Evolutionary conservation across 495 filamentous ascomycete species (phyloP).

Genomic region (Talaromyces stipitatus): DNA sequence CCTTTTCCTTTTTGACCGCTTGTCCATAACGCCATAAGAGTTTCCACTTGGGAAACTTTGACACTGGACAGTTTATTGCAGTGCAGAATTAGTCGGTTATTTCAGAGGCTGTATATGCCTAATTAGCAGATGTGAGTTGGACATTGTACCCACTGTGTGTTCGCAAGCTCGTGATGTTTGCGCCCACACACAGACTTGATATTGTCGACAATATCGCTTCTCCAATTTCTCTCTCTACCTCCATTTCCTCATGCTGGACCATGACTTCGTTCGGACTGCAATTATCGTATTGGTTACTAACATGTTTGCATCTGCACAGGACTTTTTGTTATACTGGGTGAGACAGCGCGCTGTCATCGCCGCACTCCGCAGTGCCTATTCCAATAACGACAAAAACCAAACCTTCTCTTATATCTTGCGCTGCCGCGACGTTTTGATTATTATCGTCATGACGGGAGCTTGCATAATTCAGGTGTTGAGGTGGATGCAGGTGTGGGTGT

Average conservation of each 20-base stretch:
- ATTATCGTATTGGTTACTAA: not conserved
- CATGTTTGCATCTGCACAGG: constrained; percentile 2
- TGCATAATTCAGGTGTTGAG: not conserved
- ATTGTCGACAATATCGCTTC: not conserved
- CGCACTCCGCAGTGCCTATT: not conserved
- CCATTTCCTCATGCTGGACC: not conserved
- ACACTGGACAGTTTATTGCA: not conserved
- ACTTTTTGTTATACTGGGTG: not conserved
- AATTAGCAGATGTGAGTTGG: not conserved
- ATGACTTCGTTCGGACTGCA: not conserved
- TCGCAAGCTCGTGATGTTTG: not conserved
- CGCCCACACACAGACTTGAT: not conserved
- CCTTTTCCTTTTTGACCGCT: constrained; percentile 1
- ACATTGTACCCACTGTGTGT: not conserved
- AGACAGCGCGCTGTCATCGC: constrained; percentile 7
- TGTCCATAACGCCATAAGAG: not conserved
- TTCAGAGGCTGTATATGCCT: not conserved
- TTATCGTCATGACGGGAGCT: not conserved
- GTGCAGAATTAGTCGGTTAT: not conserved
- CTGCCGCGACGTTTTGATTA: not conserved
- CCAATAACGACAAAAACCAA: not conserved
- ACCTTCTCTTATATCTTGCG: not conserved
- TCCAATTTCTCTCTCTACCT: not conserved
- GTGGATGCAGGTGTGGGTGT: constrained; percentile 6
- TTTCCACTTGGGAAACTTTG: not conserved